phyloP scores from a whole-genome alignment of 495 filamentous ascomycete genomes.

The Daldinia caldariorum region DNA sequence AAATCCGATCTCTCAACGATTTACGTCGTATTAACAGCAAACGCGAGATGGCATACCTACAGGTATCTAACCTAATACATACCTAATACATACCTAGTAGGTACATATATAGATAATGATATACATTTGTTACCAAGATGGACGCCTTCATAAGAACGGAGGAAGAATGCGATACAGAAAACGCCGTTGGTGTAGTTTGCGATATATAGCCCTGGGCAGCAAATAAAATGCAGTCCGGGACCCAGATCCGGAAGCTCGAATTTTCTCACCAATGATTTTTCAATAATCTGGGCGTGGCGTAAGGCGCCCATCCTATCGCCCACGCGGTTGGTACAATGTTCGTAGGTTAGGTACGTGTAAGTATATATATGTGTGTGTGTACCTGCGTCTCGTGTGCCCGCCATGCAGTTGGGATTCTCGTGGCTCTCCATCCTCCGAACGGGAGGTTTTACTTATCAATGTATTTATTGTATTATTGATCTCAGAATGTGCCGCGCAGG shows the following conservation, averaged over 20 bases:
- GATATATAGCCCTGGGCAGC: neutral
- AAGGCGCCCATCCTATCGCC: slow-evolving; percentile 12
- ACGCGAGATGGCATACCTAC: neutral
- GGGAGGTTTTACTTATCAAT: neutral
- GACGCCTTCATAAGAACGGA: neutral
- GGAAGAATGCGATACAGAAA: slow-evolving; percentile 2
- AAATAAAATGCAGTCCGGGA: slow-evolving; percentile 17
- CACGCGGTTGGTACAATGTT: neutral
- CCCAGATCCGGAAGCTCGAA: slow-evolving; percentile 33
- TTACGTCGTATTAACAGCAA: neutral
- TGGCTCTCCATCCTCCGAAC: slow-evolving; percentile 27
- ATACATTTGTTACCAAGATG: neutral
- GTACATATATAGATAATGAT: neutral
- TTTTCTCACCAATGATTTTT: slow-evolving; percentile 17
- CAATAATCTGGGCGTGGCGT: slow-evolving; percentile 29
- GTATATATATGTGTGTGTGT: slow-evolving; percentile 24
- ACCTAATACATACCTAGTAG: too few relatives aligned
- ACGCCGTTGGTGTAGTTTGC: neutral
- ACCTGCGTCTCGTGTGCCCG: slow-evolving; percentile 35
- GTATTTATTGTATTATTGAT: slow-evolving; percentile 13
- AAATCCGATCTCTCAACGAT: slow-evolving; percentile 24
- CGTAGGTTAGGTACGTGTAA: neutral
- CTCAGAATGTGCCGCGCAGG: slow-evolving; percentile 7
- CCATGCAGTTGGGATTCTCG: slow-evolving; percentile 36
- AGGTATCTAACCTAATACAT: too few relatives aligned